Conservation (phyloP, 2,329 filamentous ascomycete species). For the Fusarium napiforme region DNA sequence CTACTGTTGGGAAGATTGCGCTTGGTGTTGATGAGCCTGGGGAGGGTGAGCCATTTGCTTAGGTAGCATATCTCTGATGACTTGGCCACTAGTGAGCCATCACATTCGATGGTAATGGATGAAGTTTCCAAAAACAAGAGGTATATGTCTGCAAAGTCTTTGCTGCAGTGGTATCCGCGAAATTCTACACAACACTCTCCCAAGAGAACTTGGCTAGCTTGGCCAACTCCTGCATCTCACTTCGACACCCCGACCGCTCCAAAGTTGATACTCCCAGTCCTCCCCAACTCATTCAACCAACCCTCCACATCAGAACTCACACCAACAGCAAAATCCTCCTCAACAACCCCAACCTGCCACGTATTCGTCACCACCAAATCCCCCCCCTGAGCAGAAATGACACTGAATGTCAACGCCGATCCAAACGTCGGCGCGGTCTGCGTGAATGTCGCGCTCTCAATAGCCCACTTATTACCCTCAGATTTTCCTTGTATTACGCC, state of each 20-base stretch:
- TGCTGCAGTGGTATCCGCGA: not conserved
- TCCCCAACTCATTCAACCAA: slow-evolving; percentile 15
- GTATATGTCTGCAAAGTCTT: not conserved
- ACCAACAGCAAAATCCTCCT: slow-evolving; percentile 1
- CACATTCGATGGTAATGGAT: too few relatives aligned
- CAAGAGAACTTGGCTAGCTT: not conserved
- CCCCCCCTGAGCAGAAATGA: not conserved
- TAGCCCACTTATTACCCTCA: not conserved
- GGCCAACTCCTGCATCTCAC: too few relatives aligned
- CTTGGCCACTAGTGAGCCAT: too few relatives aligned
- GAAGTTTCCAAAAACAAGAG: too few relatives aligned
- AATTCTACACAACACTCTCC: too few relatives aligned
- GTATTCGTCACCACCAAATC: not conserved
- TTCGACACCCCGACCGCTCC: not conserved
- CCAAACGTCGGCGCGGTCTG: not conserved
- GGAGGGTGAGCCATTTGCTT: not conserved
- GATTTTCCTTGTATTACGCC: slow-evolving; percentile 2
- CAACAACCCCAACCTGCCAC: slow-evolving; percentile 19
- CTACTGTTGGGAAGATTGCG: not conserved
- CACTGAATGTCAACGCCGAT: slow-evolving; percentile 2
- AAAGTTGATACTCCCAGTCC: not conserved
- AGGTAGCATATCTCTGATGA: not conserved
- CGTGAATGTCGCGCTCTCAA: slow-evolving; percentile 5
- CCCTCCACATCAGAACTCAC: slow-evolving; percentile 1
- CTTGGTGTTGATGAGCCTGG: not conserved